Base-by-base conservation (phyloP, 2,329 filamentous ascomycete species). In the Blastomyces silverae region DNA sequence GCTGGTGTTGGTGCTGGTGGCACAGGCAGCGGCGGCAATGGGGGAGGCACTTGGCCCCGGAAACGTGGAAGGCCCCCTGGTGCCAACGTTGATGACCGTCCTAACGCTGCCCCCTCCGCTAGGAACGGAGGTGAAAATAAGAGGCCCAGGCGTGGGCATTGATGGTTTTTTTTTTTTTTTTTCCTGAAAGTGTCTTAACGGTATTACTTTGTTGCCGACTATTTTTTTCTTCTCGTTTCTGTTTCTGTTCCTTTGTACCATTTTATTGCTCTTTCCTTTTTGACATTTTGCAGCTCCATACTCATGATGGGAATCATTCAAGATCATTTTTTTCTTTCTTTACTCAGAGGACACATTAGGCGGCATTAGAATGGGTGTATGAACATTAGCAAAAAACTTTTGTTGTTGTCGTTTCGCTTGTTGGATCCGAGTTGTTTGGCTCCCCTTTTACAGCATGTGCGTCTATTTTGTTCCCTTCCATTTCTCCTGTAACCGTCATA, bases 81-180 rank as follows among this genome's bases (percentile, higher is more conserved):
- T 39, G 64, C 56, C 50, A 65, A 58, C 37, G 67, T 60, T 20
- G 67, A 65, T 28, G 64, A 63, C 39, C 61, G 59, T 15, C 50
- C 64, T 42, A 64, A 65, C 15, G 63, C 61, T 39, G 50, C 48
- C n/a, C 53, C 37, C 11, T 48, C 61, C 15, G 60, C 62, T 53
- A 66, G 68, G 60, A 61, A 61, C 20, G 67, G 65, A 50, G 68
- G 55, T 66, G 70, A 67, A 39, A 67, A 58, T 61, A 71, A 66
- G 65, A 64, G 72, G 66, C 65, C 75, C 57, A 76, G 69, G 67
- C 64, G 67, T 61, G 66, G 61, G 52, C 52, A 60, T 65, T 65
- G 63, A 64, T 60, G n/a, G n/a, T n/a, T 5, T 6, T 22, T 64
- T 63, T 56, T 22, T 13, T 39, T 39, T 2, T 20, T 28, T 55